A percentile compares a stretch with the other conserved stretches of the same genome.
These are phyloP conservation scores for Microcyclospora tardicrescens DNA, from an alignment of 2,329 filamentous ascomycete species.

Conservation along the genomic window DNA sequence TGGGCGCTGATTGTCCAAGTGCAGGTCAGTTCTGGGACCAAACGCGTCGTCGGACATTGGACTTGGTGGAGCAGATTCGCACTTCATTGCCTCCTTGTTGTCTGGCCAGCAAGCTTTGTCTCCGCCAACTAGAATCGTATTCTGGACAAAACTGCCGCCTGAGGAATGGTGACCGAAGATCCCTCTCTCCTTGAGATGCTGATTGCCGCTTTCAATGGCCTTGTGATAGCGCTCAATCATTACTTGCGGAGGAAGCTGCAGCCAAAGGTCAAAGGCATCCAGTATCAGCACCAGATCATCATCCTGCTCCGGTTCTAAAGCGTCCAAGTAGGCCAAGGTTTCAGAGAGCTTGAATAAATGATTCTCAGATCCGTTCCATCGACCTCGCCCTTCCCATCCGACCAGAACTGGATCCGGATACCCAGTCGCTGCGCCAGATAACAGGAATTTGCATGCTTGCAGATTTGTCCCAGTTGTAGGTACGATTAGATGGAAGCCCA, in stretches of 20 bases:
- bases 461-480: conserved; percentile 5
- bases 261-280: conserved; percentile 51
- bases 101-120: conserved; percentile 24
- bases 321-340: conserved; percentile 3
- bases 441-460: conserved; percentile 5
- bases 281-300: conserved; percentile 51
- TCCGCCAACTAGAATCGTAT: conserved; percentile 21
- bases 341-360: conserved; percentile 4
- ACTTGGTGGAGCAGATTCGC: conserved; percentile 19
- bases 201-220: conserved; percentile 27
- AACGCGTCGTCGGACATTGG: conserved; percentile 28
- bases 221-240: conserved; percentile 50
- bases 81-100: conserved; percentile 16
- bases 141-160: conserved; percentile 1
- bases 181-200: conserved; percentile 27
- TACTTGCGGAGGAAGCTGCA: conserved; percentile 52
- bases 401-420: conserved; percentile 1
- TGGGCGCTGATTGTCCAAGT: conserved; percentile 29
- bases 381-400: conserved; percentile 12
- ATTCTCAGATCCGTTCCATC: conserved; percentile 11
- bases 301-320: not conserved
- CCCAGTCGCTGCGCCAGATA: conserved; percentile 2
- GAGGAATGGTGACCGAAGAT: conserved; percentile 5
- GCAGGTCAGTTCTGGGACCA: conserved; percentile 32
- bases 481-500: conserved; percentile 4